These are phyloP conservation scores for Monilinia aucupariae DNA, from an alignment of 2,329 filamentous ascomycete genomes.

Conservation along the genomic window DNA sequence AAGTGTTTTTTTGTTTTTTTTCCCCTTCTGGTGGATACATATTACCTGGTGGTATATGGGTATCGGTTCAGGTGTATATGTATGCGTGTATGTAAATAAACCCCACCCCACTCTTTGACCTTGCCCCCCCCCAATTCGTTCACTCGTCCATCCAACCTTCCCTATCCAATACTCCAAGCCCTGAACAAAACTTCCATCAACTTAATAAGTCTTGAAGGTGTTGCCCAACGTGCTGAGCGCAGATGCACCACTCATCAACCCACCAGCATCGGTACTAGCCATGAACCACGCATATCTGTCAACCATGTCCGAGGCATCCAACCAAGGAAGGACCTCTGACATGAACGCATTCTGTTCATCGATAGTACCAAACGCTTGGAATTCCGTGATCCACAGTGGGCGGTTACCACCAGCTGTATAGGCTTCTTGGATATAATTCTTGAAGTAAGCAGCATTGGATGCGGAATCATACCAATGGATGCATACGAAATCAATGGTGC, in stretches of 20 bases:
- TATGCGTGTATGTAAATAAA: neutral
- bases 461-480: slow-evolving; percentile 44
- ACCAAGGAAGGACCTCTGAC: slow-evolving; percentile 39
- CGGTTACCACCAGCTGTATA: slow-evolving; percentile 30
- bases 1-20: neutral
- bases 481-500: slow-evolving; percentile 42
- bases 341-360: slow-evolving; percentile 38
- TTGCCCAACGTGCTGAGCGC: slow-evolving; percentile 9
- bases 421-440: slow-evolving; percentile 39
- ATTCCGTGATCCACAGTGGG: slow-evolving; percentile 44
- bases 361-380: slow-evolving; percentile 31
- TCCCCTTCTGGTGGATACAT: too few relatives aligned
- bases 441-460: slow-evolving; percentile 39
- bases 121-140: neutral
- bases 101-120: neutral
- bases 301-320: slow-evolving; percentile 35
- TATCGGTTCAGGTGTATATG: neutral
- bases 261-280: neutral
- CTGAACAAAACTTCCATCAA: neutral
- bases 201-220: slow-evolving; percentile 11
- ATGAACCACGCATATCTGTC: slow-evolving; percentile 19
- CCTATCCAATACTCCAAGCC: neutral
- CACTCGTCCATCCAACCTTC: neutral
- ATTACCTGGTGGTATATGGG: neutral
- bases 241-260: neutral